phyloP scores from a whole-genome alignment of 768 basidiomycete genomes.

The Boletus insuetus region DNA sequence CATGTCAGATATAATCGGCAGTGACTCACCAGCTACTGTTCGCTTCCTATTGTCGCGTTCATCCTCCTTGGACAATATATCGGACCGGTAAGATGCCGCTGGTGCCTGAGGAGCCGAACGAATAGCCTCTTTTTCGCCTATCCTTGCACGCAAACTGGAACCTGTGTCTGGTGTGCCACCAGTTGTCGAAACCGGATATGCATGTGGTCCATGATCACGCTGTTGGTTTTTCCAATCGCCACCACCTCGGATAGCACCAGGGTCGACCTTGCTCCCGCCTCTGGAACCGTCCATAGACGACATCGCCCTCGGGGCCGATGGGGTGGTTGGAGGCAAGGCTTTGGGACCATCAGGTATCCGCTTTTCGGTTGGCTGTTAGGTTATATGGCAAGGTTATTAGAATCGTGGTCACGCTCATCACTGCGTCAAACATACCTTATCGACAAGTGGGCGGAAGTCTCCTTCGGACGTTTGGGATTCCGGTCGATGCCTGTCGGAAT shows the following conservation, averaged over 20 bases:
- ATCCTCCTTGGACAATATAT: slow-evolving; percentile 51
- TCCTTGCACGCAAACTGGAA: slow-evolving; percentile 52
- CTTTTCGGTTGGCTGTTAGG: slow-evolving; percentile 48
- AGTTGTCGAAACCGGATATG: slow-evolving; percentile 18
- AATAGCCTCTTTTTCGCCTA: slow-evolving; percentile 56
- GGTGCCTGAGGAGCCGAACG: slow-evolving; percentile 41
- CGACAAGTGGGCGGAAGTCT: slow-evolving; percentile 48
- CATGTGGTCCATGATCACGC: slow-evolving; percentile 32
- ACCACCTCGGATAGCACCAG: slow-evolving; percentile 36
- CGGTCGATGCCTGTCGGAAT: slow-evolving; percentile 63
- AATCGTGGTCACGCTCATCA: not conserved
- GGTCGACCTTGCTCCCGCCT: slow-evolving; percentile 38
- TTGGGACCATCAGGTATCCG: slow-evolving; percentile 56
- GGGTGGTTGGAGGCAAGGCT: slow-evolving; percentile 53
- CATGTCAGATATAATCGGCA: not conserved
- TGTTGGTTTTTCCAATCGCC: slow-evolving; percentile 50
- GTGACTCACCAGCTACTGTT: slow-evolving; percentile 57
- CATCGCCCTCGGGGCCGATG: slow-evolving; percentile 74
- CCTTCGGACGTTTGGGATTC: slow-evolving; percentile 58
- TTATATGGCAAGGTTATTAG: not conserved
- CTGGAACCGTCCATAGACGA: slow-evolving; percentile 45
- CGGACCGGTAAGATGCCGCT: slow-evolving; percentile 43
- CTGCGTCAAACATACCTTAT: slow-evolving; percentile 51
- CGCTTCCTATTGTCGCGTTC: slow-evolving; percentile 71
- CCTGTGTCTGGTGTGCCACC: slow-evolving; percentile 22